Evolutionary conservation across 2,329 filamentous ascomycete genomes (phyloP).

Genomic region (Cyclaneusma minus): DNA sequence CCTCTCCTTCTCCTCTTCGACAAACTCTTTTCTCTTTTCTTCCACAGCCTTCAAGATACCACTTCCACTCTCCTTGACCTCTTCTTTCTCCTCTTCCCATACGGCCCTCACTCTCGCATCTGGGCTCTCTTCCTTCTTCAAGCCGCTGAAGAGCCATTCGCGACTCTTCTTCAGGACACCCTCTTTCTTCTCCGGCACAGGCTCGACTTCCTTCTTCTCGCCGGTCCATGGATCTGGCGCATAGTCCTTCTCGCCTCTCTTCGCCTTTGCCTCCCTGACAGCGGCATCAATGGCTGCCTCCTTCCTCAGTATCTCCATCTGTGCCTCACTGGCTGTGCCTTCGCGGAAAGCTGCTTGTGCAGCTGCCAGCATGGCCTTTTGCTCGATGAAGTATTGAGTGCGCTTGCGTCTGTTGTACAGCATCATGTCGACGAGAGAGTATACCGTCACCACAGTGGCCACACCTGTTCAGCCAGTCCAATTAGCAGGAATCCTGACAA

Average conservation of each 20-base stretch:
- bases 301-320: slow-evolving; percentile 32
- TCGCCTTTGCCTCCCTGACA: neutral
- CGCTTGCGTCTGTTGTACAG: slow-evolving; percentile 51
- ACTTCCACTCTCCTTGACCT: slow-evolving; percentile 2
- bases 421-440: slow-evolving; percentile 50
- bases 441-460: slow-evolving; percentile 42
- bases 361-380: slow-evolving; percentile 25
- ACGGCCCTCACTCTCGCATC: no score
- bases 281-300: slow-evolving; percentile 44
- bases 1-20: slow-evolving; percentile 12
- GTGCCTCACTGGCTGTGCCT: slow-evolving; percentile 30
- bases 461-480: slow-evolving; percentile 26
- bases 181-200: slow-evolving; percentile 15
- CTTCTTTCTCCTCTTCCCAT: slow-evolving; percentile 16
- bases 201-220: slow-evolving; percentile 13
- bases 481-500: neutral
- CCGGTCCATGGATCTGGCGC: slow-evolving; percentile 6
- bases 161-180: slow-evolving; percentile 13
- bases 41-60: neutral
- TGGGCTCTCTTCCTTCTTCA: slow-evolving; percentile 17
- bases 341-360: slow-evolving; percentile 25
- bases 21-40: neutral
- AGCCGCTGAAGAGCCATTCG: slow-evolving; percentile 17
- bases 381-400: slow-evolving; percentile 40
- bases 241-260: slow-evolving; percentile 5